Conservation (phyloP, 2,329 filamentous ascomycete species). For the Pseudogymnoascus sp. region DNA sequence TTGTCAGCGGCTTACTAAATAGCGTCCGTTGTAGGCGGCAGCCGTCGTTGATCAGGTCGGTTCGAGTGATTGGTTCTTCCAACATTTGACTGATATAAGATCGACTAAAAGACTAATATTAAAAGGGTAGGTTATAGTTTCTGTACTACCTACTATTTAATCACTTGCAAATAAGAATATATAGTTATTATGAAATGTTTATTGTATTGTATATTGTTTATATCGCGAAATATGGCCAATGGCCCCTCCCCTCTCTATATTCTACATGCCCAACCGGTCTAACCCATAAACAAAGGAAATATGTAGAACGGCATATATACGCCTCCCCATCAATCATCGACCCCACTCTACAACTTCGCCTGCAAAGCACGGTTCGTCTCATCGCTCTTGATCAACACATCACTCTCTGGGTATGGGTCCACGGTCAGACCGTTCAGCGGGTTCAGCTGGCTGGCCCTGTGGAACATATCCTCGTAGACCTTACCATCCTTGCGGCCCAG, state of each 20-base stretch:
- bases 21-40: not conserved
- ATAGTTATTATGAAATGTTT: not conserved
- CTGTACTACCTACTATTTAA: not conserved
- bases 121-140: not conserved
- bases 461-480: slow-evolving; percentile 72
- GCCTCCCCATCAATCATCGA: not conserved
- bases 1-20: slow-evolving; percentile 3
- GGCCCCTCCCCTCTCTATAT: not conserved
- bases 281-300: slow-evolving; percentile 2
- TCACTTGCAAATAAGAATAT: not conserved
- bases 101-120: too few relatives aligned
- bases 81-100: not conserved
- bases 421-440: slow-evolving; percentile 65
- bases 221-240: not conserved
- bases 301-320: not conserved
- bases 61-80: not conserved
- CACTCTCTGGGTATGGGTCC: slow-evolving; percentile 62
- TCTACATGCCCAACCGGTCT: slow-evolving; percentile 3
- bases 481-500: slow-evolving; percentile 65
- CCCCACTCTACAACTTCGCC: slow-evolving; percentile 41
- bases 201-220: not conserved
- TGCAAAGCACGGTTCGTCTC: slow-evolving; percentile 37
- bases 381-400: slow-evolving; percentile 54
- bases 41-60: not conserved
- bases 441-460: slow-evolving; percentile 63